Percentiles rank a stretch among this genome's conserved stretches.
Conservation (phyloP, 352 stramenopile genomes). For the Phytophthora lateralis region DNA sequence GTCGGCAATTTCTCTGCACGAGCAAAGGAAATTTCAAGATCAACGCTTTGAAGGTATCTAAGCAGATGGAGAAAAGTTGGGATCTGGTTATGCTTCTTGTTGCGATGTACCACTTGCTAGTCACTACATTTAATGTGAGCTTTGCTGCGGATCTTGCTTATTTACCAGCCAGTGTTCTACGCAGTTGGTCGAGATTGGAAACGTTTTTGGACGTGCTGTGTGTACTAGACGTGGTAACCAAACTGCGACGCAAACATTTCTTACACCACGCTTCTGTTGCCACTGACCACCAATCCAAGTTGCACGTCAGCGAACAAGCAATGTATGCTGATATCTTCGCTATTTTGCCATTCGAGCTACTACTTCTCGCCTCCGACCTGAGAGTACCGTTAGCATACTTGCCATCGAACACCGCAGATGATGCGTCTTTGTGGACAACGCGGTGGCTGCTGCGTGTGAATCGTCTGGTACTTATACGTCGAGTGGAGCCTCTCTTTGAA, state of each 20-base stretch:
- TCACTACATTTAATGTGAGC: conserved; percentile 63
- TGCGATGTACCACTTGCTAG: conserved; percentile 47
- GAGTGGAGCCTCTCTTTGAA: conserved; percentile 47
- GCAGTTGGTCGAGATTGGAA: conserved; percentile 52
- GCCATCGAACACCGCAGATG: background rate
- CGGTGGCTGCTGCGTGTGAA: conserved; percentile 61
- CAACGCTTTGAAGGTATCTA: conserved; percentile 44
- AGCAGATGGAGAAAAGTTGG: conserved; percentile 46
- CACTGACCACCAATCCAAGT: background rate
- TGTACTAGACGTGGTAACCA: conserved; percentile 45
- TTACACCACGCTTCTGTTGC: background rate
- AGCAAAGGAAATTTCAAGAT: conserved; percentile 13
- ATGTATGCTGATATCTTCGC: conserved; percentile 52
- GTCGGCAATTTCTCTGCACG: too few relatives aligned
- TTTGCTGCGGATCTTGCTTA: conserved; percentile 51
- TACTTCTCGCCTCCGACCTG: conserved; percentile 30
- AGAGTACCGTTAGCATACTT: conserved; percentile 4
- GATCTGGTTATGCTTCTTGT: conserved; percentile 56
- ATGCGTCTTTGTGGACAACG: conserved; percentile 38
- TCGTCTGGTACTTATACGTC: conserved; percentile 48
- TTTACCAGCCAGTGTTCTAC: conserved; percentile 22
- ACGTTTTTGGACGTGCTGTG: conserved; percentile 69
- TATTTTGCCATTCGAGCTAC: conserved; percentile 54
- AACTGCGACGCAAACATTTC: conserved; percentile 31
- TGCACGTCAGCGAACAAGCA: conserved; percentile 19